A percentile compares a stretch with the other conserved stretches of the same genome.
Evolutionary conservation across 768 basidiomycete genomes (phyloP).

Genomic region (Erythrobasidium yunnanense): DNA sequence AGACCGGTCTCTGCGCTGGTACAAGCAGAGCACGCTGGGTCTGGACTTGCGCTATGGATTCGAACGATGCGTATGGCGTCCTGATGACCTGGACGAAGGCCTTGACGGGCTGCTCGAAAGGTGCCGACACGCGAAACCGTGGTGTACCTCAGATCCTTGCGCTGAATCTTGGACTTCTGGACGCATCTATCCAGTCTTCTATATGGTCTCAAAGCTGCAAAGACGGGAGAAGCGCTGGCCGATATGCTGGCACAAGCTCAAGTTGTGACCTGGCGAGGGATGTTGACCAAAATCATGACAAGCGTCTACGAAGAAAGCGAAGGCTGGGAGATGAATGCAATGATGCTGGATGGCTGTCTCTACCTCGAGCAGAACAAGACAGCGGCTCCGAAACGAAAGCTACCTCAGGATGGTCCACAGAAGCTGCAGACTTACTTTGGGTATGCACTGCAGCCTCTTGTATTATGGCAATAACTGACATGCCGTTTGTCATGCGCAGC

Average conservation of each 20-base stretch:
- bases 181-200: neutral
- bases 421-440: constrained; percentile 61
- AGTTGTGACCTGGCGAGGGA: constrained; percentile 58
- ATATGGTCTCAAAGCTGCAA: neutral
- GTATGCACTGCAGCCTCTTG: neutral
- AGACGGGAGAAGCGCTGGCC: neutral
- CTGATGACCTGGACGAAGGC: constrained; percentile 59
- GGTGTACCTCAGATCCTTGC: too few species aligned
- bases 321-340: constrained; percentile 69
- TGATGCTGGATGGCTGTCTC: constrained; percentile 49
- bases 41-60: constrained; percentile 57
- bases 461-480: neutral
- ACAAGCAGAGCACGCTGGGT: constrained; percentile 29
- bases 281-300: constrained; percentile 77
- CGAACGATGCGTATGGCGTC: constrained; percentile 59
- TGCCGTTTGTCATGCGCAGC: constrained; percentile 36
- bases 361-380: constrained; percentile 36
- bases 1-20: constrained; percentile 30
- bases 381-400: constrained; percentile 45
- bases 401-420: constrained; percentile 53
- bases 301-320: constrained; percentile 74
- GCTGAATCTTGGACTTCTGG: neutral
- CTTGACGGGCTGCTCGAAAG: constrained; percentile 42
- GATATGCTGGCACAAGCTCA: constrained; percentile 38
- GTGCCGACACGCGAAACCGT: too few species aligned